phyloP scores from a whole-genome alignment of 495 filamentous ascomycete species.

The Penicillium paradoxum region DNA sequence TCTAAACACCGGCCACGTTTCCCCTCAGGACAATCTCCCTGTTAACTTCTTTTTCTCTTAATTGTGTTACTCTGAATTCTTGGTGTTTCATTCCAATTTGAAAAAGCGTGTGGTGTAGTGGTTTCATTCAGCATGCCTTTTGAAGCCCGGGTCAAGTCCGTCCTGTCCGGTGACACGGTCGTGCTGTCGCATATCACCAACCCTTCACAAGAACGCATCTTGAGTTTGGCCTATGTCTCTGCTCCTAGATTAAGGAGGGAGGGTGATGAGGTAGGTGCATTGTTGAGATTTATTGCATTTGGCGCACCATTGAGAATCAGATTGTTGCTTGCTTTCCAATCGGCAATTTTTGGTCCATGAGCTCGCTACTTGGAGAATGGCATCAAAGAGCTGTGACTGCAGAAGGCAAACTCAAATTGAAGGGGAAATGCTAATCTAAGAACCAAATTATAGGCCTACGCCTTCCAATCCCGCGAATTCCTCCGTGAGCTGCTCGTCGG shows the following conservation, averaged over 20 bases:
- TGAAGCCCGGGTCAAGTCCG: conserved; percentile 85
- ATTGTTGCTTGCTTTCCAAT: not conserved
- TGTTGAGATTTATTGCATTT: conserved; percentile 2
- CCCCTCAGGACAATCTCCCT: conserved; percentile 16
- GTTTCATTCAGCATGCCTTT: conserved; percentile 36
- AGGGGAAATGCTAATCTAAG: not conserved
- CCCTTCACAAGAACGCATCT: conserved; percentile 66
- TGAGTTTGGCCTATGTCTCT: conserved; percentile 87
- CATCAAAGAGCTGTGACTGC: not conserved
- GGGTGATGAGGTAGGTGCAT: conserved; percentile 68
- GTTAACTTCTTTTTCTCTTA: conserved; percentile 15
- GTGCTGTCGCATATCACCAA: conserved; percentile 73
- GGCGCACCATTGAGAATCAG: not conserved
- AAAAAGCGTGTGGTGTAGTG: conserved; percentile 17
- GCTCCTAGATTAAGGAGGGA: conserved; percentile 83
- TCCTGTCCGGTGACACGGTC: conserved; percentile 87
- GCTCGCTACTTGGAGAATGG: not conserved
- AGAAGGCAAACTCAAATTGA: not conserved
- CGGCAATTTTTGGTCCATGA: not conserved
- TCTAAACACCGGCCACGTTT: conserved; percentile 28
- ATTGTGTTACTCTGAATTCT: conserved; percentile 15
- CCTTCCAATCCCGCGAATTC: conserved; percentile 90
- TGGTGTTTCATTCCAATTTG: conserved; percentile 9
- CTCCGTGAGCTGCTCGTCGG: conserved; percentile 79
- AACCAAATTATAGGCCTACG: conserved; percentile 54